Conservation (phyloP, 441 rosid genomes). For the Corymbia citriodora region DNA sequence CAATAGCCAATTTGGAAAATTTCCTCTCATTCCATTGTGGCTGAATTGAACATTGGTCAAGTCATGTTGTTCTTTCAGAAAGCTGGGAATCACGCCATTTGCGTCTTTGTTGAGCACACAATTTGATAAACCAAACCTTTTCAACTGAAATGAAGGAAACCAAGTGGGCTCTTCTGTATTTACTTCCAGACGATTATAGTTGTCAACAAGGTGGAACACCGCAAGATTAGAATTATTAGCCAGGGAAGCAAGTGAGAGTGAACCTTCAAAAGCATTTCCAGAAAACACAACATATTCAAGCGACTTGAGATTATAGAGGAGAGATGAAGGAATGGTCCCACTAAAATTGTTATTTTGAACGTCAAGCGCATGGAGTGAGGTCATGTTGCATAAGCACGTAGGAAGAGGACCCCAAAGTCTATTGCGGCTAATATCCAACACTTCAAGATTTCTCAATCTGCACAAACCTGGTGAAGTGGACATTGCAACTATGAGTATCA, state of each 20-base stretch:
- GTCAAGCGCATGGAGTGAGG: background rate
- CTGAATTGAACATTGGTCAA: accelerated
- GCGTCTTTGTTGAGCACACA: background rate
- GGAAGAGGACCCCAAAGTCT: background rate
- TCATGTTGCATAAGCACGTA: background rate
- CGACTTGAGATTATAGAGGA: background rate
- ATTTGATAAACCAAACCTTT: background rate
- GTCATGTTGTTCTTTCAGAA: background rate
- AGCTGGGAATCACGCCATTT: background rate
- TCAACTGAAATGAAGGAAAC: background rate
- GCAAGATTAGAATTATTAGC: background rate
- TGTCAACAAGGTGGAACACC: background rate
- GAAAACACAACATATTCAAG: background rate
- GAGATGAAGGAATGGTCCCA: background rate
- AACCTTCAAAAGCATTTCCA: background rate
- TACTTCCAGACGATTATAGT: background rate
- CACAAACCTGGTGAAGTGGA: background rate
- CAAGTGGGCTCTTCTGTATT: background rate
- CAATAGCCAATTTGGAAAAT: background rate
- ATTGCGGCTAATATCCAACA: background rate
- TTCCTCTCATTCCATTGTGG: background rate
- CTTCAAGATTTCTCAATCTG: background rate
- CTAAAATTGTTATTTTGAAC: background rate
- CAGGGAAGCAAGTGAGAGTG: background rate
- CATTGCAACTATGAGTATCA: background rate